Evolutionary conservation across 2,329 filamentous ascomycete species (phyloP).

Genomic region (Pyricularia sp.): DNA sequence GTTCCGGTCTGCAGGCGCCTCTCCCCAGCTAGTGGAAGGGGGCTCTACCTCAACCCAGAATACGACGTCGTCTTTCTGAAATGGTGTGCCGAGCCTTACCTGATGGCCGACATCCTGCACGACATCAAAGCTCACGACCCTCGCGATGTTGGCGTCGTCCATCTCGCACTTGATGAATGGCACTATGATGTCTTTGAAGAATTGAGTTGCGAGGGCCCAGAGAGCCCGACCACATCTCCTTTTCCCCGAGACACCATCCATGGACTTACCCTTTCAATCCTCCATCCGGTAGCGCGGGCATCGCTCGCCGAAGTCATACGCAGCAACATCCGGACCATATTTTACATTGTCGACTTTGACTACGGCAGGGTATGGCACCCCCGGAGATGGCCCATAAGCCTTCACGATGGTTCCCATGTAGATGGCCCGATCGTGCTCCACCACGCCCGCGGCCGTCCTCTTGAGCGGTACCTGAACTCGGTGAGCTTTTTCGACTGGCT

Average conservation of each 20-base stretch:
- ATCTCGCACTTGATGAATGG: neutral
- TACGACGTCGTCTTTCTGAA: too few relatives aligned
- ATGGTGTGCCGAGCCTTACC: neutral
- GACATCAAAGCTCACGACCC: neutral
- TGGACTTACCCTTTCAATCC: neutral
- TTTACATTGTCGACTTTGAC: neutral
- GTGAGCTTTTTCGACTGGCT: neutral
- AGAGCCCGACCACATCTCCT: too few relatives aligned
- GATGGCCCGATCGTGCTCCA: neutral
- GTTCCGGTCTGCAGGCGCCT: too few relatives aligned
- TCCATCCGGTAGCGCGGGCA: neutral
- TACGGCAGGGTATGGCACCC: neutral
- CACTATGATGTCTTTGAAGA: neutral
- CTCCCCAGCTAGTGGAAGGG: too few relatives aligned
- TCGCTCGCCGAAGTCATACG: neutral
- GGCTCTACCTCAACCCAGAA: too few relatives aligned
- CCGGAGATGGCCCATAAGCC: too few relatives aligned
- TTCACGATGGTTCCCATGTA: too few relatives aligned
- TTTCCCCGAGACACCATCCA: too few relatives aligned
- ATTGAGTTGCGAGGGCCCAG: too few relatives aligned
- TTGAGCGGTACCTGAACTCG: neutral
- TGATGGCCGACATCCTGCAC: neutral
- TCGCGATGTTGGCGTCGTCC: neutral
- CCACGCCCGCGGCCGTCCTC: neutral
- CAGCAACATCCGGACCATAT: neutral